Evolutionary conservation across 805 yeast species (phyloP).

Genomic region (Cyberlindnera mycetangii): DNA sequence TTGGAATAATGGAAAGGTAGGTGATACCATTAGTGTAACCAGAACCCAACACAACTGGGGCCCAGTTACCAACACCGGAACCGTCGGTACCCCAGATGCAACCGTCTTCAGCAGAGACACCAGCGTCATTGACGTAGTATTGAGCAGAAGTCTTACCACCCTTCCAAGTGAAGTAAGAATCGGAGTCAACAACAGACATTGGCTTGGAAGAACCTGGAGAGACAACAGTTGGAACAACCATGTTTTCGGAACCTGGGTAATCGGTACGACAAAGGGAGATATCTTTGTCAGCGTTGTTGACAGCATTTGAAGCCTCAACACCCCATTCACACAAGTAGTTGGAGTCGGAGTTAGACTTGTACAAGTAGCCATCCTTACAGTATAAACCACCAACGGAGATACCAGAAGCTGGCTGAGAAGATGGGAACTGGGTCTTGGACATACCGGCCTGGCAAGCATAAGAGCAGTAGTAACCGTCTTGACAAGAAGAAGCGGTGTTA

Average conservation of each 20-base stretch:
- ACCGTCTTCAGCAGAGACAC: slow-evolving; percentile 84
- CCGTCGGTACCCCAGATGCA: slow-evolving; percentile 89
- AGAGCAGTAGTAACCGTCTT: slow-evolving; percentile 92
- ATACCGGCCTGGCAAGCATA: slow-evolving; percentile 98
- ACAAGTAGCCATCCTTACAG: slow-evolving; percentile 81
- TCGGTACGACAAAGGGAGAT: slow-evolving; percentile 97
- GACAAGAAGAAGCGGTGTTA: slow-evolving; percentile 67
- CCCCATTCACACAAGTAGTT: slow-evolving; percentile 89
- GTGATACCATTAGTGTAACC: slow-evolving; percentile 68
- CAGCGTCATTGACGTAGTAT: slow-evolving; percentile 96
- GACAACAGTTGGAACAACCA: slow-evolving; percentile 90
- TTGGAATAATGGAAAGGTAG: slow-evolving; percentile 89
- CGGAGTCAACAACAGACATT: slow-evolving; percentile 78
- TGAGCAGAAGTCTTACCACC: slow-evolving; percentile 88
- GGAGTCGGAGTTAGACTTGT: slow-evolving; percentile 69
- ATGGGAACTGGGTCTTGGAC: slow-evolving; percentile 99
- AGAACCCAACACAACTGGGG: slow-evolving; percentile 93
- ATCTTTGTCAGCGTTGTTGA: slow-evolving; percentile 55
- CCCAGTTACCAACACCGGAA: slow-evolving; percentile 94
- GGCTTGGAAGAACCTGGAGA: slow-evolving; percentile 61
- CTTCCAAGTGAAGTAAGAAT: slow-evolving; percentile 74
- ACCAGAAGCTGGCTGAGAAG: slow-evolving; percentile 81
- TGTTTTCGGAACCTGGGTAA: slow-evolving; percentile 98
- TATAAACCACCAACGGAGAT: slow-evolving; percentile 89
- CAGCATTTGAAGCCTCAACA: slow-evolving; percentile 62